Evolutionary conservation across 768 basidiomycete genomes (phyloP).

Genomic region (Neoboletus subvelutipes): DNA sequence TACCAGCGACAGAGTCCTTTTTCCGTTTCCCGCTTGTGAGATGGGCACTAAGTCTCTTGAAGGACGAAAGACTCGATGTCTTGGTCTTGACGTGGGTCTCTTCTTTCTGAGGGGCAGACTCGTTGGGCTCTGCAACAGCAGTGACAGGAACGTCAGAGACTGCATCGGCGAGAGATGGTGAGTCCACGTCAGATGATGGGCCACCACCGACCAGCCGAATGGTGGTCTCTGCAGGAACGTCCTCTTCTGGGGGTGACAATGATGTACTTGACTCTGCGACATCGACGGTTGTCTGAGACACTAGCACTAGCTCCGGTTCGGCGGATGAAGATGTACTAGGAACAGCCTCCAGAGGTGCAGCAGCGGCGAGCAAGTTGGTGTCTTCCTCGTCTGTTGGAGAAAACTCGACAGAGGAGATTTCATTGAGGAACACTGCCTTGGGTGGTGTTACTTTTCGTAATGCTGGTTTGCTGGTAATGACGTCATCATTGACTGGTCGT

Average conservation of each 20-base stretch:
- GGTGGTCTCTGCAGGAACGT: constrained; percentile 39
- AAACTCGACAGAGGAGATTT: constrained; percentile 18
- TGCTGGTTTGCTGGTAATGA: constrained; percentile 16
- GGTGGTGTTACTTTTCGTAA: constrained; percentile 11
- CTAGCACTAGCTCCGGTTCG: constrained; percentile 7
- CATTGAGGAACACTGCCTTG: constrained; percentile 11
- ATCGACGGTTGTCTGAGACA: constrained; percentile 2
- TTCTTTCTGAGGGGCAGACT: constrained; percentile 29
- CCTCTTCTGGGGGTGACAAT: constrained; percentile 13
- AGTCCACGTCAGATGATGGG: constrained; percentile 36
- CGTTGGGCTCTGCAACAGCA: constrained; percentile 34
- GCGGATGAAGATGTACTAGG: constrained; percentile 32
- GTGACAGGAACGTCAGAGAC: constrained; percentile 40
- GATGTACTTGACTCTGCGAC: constrained; percentile 11
- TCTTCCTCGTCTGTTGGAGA: constrained; percentile 32
- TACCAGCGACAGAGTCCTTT: constrained; percentile 50
- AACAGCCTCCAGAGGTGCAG: constrained; percentile 35
- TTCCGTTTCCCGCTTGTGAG: constrained; percentile 45
- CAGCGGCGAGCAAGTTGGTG: constrained; percentile 51
- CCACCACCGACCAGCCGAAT: constrained; percentile 62
- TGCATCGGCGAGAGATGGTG: constrained; percentile 31
- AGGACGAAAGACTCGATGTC: constrained; percentile 48
- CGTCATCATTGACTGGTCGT: constrained; percentile 24
- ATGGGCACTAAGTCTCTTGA: constrained; percentile 53
- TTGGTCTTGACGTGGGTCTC: constrained; percentile 53